Evolutionary conservation across 441 rosid species (phyloP).

Genomic region (Dalechampia spathulata): DNA sequence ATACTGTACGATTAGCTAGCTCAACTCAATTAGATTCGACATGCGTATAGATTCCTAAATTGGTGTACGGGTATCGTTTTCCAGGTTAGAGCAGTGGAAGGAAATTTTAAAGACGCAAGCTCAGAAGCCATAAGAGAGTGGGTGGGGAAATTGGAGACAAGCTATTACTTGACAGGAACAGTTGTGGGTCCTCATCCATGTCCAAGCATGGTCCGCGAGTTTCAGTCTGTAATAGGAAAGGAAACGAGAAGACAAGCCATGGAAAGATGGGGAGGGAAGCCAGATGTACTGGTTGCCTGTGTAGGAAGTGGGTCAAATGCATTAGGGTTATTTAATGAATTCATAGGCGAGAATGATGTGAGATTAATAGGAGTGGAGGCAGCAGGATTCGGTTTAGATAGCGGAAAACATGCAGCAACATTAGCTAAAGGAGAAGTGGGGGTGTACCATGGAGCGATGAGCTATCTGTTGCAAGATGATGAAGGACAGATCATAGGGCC

Average conservation of each 20-base stretch:
- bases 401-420: conserved; percentile 68
- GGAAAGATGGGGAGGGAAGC: conserved; percentile 80
- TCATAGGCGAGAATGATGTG: conserved; percentile 51
- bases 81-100: conserved; percentile 37
- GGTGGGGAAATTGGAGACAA: conserved; percentile 36
- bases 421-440: conserved; percentile 65
- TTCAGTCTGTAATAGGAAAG: conserved; percentile 69
- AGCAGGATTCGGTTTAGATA: conserved; percentile 63
- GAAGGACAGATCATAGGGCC: conserved; percentile 61
- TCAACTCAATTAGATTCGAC: no score
- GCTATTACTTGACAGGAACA: conserved; percentile 43
- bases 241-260: conserved; percentile 68
- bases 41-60: no score
- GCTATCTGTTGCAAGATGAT: conserved; percentile 61
- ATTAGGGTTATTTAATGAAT: conserved; percentile 67
- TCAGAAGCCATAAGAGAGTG: conserved; percentile 64
- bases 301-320: conserved; percentile 82
- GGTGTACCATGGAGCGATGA: conserved; percentile 79
- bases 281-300: conserved; percentile 75
- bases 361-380: conserved; percentile 73
- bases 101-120: conserved; percentile 56
- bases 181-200: conserved; percentile 85
- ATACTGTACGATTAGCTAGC: no score
- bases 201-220: conserved; percentile 68
- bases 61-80: background rate